Percentiles rank a stretch among this genome's conserved stretches.
Conservation (phyloP, 2,329 filamentous ascomycete species). For the Aureobasidium sp. region DNA sequence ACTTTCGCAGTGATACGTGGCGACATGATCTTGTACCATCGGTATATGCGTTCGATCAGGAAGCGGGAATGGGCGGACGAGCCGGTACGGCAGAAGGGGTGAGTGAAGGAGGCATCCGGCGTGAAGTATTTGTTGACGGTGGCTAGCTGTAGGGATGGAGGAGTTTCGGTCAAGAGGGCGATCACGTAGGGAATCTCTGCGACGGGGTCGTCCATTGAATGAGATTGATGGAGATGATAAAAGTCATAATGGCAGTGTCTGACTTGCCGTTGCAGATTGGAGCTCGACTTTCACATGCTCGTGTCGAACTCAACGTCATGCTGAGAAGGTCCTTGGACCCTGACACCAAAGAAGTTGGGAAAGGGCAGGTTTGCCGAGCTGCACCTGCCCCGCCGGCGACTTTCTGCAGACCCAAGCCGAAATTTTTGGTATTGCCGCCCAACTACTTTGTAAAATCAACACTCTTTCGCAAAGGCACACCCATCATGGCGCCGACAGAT, state of each 20-base stretch:
- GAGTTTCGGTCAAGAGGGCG: constrained; percentile 71
- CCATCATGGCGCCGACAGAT: constrained; percentile 70
- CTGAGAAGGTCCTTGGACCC: background rate
- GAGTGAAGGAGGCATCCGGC: constrained; percentile 75
- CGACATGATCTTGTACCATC: constrained; percentile 87
- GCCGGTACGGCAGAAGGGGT: constrained; percentile 79
- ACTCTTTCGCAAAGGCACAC: background rate
- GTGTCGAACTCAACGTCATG: constrained; percentile 2
- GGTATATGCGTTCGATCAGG: constrained; percentile 75
- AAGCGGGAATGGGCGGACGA: constrained; percentile 69
- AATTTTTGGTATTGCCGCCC: constrained; percentile 10
- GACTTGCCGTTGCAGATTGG: background rate
- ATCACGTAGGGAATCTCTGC: constrained; percentile 74
- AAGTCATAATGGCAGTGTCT: background rate
- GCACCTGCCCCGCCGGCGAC: background rate
- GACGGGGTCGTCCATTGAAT: constrained; percentile 37
- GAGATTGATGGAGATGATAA: background rate
- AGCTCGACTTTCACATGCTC: too few relatives aligned
- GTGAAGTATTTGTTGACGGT: constrained; percentile 80
- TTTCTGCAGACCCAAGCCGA: too few relatives aligned
- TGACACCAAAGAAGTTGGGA: background rate
- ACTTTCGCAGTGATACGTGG: constrained; percentile 76
- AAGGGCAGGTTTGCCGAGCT: background rate
- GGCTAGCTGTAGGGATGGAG: constrained; percentile 69
- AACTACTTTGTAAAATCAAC: background rate